Base-by-base conservation (phyloP, 495 filamentous ascomycete species). In the Neurospora sublineolata region DNA sequence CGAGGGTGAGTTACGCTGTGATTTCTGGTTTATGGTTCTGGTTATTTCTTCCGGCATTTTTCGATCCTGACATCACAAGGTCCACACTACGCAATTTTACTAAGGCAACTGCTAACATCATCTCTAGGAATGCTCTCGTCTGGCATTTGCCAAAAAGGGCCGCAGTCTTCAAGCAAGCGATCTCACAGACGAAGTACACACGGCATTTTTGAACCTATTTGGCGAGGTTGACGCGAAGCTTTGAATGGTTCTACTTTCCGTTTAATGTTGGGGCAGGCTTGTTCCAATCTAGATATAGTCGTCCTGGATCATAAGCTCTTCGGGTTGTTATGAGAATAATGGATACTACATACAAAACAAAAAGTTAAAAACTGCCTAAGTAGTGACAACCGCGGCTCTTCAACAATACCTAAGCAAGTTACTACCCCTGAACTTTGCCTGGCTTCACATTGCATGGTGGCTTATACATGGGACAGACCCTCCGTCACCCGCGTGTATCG, bases 81-180 rank as follows among this genome's bases (percentile, higher is more conserved):
- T 18, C 38, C 36, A 11, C 37, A 2, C 5, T 27, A 68, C 72
- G 37, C 4, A 18, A 4, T 16, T 3, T 14, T 58, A 5, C 41
- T 1, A 9, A 18, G 33, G 40, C n/a, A 44, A 68, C 36, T 20
- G 44, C 75, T 80, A 67, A 78, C 69, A 41, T 8, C 3, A 18
- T 44, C 4, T 16, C 69, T 74, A 84, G 84, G 94, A 97, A 77
- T 97, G 92, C 78, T 97, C 94, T 41, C 86, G 94, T 69, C 82
- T 93, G 73, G 95, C 95, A 5, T 99, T 95, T 77, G 85, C 87
- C 74, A 92, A 94, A 77, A 92, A 91, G 72, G 95, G 95, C 5
- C 87, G 95, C 75, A 93, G 92, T 77, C 83, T 99, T 77, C 95
- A 99, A 83, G 95, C 95, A 1, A 93, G 92, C 79, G 95, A 99